Base-by-base conservation (phyloP, 2,329 filamentous ascomycete genomes). In the Ambrosiella xylebori region DNA sequence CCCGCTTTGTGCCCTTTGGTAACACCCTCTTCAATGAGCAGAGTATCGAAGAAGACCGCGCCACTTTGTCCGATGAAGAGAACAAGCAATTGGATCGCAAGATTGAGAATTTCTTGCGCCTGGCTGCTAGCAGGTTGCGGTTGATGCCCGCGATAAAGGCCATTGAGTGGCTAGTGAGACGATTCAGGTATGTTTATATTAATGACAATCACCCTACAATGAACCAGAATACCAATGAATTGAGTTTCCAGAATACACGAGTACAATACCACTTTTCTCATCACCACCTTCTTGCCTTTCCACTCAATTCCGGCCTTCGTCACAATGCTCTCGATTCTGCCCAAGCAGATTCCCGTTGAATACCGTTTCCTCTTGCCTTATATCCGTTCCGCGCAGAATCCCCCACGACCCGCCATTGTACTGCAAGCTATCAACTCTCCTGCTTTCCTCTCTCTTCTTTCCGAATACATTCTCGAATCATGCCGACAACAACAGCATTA, bases 231-330 rank as follows among this genome's bases (percentile, higher is more conserved):
- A 36, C 53, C 37, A 54, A 36, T 15, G 3, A 54, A 38, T 41
- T 41, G 17, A 44, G 36, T 50, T 3, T 37, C 4, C 64, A 94
- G 90, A 64, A 82, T 95, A 56, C 93, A 98, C 68, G 88, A 97
- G 69, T 84, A 89, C 71, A 97, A 95, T 69, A 91, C 88, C 3
- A 74, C 80, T 2, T 78, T 78, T 39, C 73, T 95, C 12, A 74
- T 97, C 49, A 78, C 90, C 63, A 87, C 90, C 2, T 97, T 97
- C 68, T 76, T 98, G 4, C 93, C 93, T 1, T 97, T 95, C 70
- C 90, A 98, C 68, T 82, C 84, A 7, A 85, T 88, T 38, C 86
- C 86, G 5, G 81, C 88, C 12, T 98, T 98, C 68, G 76, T 85
- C 52, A 90, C 88, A 1, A 75, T 97, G 7, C 75, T 98, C 35